phyloP scores from a whole-genome alignment of 768 basidiomycete species.

The Amanita pallidorosea region DNA sequence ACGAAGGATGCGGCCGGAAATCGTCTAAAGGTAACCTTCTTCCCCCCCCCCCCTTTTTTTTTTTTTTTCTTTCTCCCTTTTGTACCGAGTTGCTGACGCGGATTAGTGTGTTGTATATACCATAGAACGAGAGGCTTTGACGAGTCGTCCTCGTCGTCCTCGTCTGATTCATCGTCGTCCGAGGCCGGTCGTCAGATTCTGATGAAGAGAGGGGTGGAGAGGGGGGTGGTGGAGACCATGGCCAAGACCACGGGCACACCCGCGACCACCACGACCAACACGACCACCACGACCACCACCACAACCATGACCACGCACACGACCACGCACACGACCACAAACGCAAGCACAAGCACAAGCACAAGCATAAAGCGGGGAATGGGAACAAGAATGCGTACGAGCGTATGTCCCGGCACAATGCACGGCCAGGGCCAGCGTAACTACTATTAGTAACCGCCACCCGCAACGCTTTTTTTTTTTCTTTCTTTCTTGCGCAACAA shows the following conservation, averaged over 20 bases:
- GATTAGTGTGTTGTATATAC: slow-evolving; percentile 88
- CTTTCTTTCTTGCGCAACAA: no score
- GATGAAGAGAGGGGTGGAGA: neutral
- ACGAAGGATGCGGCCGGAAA: slow-evolving; percentile 83
- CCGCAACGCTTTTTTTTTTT: no score
- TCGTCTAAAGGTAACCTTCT: slow-evolving; percentile 64
- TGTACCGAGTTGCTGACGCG: neutral
- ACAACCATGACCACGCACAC: neutral
- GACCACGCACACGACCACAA: neutral
- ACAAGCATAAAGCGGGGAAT: neutral
- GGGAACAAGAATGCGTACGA: slow-evolving; percentile 5
- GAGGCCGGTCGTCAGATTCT: neutral
- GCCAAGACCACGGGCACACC: neutral
- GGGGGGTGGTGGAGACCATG: no score
- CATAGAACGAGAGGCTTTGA: slow-evolving; percentile 74
- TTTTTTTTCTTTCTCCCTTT: neutral
- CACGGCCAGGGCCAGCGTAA: no score
- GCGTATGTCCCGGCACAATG: neutral
- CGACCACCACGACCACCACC: neutral
- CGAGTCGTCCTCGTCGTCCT: slow-evolving; percentile 65
- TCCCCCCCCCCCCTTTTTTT: neutral
- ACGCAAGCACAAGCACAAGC: neutral
- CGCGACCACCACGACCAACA: neutral
- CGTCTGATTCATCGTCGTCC: slow-evolving; percentile 20
- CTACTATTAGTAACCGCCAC: no score